These are phyloP conservation scores for Hapsidospora chrysogenum DNA, from an alignment of 495 filamentous ascomycete species.

Conservation along the genomic window DNA sequence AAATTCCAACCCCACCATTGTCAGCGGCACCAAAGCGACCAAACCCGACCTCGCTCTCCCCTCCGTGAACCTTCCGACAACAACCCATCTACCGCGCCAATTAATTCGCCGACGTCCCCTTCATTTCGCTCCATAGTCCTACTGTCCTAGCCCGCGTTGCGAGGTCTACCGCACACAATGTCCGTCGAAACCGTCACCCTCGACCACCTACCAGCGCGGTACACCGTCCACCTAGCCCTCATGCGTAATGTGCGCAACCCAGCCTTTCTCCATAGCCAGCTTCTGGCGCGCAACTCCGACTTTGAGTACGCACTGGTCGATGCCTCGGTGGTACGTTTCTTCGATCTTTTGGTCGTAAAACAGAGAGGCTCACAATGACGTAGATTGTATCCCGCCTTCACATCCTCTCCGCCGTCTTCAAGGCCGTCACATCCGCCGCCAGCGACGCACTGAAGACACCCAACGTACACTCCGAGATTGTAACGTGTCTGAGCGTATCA, in stretches of 20 bases:
- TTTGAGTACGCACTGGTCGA: conserved; percentile 94
- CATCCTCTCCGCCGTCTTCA: conserved; percentile 58
- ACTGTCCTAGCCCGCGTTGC: too few relatives aligned
- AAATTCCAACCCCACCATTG: too few relatives aligned
- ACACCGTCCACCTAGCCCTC: conserved; percentile 53
- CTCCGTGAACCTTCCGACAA: too few relatives aligned
- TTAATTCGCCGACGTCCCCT: too few relatives aligned
- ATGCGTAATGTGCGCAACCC: conserved; percentile 67
- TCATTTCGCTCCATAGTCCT: too few relatives aligned
- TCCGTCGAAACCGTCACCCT: conserved; percentile 39
- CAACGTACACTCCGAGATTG: conserved; percentile 88
- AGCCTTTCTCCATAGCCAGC: conserved; percentile 57
- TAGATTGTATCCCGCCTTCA: conserved; percentile 41
- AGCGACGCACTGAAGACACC: conserved; percentile 47
- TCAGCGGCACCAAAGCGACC: too few relatives aligned
- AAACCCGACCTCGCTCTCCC: too few relatives aligned
- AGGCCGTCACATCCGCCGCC: conserved; percentile 51
- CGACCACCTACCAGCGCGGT: conserved; percentile 47
- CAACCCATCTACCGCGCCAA: too few relatives aligned
- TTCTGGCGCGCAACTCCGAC: conserved; percentile 59
- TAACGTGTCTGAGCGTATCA: conserved; percentile 62
- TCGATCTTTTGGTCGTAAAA: neutral
- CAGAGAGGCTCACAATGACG: neutral
- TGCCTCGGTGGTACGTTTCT: conserved; percentile 41
- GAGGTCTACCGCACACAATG: too few relatives aligned